Evolutionary conservation across 805 yeast species (phyloP).

Genomic region (Teunomyces aglyptinius): DNA sequence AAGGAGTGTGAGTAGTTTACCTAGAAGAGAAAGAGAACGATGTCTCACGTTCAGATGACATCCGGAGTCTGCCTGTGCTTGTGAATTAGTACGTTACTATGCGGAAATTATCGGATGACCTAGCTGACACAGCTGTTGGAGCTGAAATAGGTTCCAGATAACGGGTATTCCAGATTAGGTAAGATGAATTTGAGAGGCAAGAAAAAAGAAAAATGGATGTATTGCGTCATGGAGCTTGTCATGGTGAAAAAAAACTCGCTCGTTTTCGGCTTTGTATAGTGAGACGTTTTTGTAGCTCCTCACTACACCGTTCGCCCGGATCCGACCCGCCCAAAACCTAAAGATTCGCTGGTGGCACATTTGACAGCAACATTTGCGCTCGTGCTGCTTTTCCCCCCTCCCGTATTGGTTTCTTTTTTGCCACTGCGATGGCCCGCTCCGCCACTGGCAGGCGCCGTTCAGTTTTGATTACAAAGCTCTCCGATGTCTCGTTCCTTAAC

Average conservation of each 20-base stretch:
- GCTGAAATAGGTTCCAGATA: not conserved
- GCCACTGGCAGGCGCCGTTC: not conserved
- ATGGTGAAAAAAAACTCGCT: not conserved
- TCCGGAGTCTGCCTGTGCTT: not conserved
- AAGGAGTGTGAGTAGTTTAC: not conserved
- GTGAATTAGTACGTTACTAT: not conserved
- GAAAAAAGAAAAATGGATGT: not conserved
- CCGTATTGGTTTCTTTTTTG: not conserved
- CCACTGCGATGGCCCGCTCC: not conserved
- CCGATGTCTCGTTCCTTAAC: too few species aligned
- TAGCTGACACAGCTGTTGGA: not conserved
- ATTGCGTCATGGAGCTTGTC: not conserved
- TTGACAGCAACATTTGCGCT: not conserved
- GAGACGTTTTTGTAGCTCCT: not conserved
- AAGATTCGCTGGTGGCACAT: not conserved
- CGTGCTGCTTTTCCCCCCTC: too few species aligned
- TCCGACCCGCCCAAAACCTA: not conserved
- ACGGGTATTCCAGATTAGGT: not conserved
- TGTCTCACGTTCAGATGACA: not conserved
- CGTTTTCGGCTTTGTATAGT: not conserved
- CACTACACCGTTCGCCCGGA: not conserved
- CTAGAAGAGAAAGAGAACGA: not conserved
- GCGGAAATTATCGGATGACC: not conserved
- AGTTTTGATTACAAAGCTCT: too few species aligned
- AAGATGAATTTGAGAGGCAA: not conserved